A percentile compares a stretch with the other conserved stretches of the same genome.
phyloP scores from a whole-genome alignment of 176 grass and related monocot species.

The Melocanna baccifera region DNA sequence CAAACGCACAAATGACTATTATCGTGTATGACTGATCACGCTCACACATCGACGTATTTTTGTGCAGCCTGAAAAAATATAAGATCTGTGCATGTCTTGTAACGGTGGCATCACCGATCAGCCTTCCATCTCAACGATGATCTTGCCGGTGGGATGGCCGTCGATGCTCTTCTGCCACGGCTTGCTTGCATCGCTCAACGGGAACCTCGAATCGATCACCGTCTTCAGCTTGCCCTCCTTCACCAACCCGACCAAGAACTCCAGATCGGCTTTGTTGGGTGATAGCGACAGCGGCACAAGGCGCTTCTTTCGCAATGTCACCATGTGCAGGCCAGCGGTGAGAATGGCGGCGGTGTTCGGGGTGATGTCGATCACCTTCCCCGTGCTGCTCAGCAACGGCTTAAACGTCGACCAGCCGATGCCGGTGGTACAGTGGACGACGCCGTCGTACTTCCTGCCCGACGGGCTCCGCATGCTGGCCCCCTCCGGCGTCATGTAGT shows the following conservation, averaged over 20 bases:
- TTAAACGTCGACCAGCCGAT: slow-evolving; percentile 50
- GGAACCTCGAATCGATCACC: slow-evolving; percentile 45
- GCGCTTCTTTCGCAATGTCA: slow-evolving; percentile 43
- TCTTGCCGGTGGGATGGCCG: slow-evolving; percentile 66
- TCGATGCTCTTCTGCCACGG: slow-evolving; percentile 74
- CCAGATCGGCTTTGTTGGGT: slow-evolving; percentile 41
- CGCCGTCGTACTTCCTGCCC: slow-evolving; percentile 48
- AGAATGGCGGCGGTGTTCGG: slow-evolving; percentile 22
- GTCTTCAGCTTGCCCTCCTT: slow-evolving; percentile 58
- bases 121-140: slow-evolving; percentile 45
- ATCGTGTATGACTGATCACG: neutral
- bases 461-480: slow-evolving; percentile 51
- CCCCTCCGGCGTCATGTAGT: slow-evolving; percentile 62
- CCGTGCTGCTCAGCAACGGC: slow-evolving; percentile 25
- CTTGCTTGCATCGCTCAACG: slow-evolving; percentile 34
- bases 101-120: neutral
- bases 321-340: slow-evolving; percentile 24
- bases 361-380: slow-evolving; percentile 56
- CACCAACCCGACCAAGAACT: slow-evolving; percentile 58
- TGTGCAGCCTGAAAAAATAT: neutral
- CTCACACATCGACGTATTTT: neutral
- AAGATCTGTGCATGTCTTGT: neutral
- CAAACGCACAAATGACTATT: neutral
- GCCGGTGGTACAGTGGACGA: slow-evolving; percentile 53
- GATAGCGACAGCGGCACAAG: slow-evolving; percentile 40